phyloP scores from a whole-genome alignment of 306 rosid genomes.

The Adenanthera pavonina region DNA sequence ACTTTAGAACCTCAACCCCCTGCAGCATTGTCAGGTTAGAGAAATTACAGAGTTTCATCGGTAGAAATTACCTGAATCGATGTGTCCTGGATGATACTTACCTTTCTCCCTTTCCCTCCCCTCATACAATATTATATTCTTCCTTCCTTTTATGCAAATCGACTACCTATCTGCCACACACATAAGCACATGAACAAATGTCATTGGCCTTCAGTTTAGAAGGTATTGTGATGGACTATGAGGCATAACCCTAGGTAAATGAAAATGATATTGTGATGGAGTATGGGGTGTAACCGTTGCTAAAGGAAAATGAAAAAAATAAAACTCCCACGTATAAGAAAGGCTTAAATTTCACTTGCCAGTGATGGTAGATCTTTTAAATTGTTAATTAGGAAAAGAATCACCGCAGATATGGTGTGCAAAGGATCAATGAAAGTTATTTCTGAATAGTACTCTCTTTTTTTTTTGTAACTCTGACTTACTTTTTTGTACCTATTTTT shows the following conservation, averaged over 20 bases:
- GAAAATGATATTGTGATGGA: no score
- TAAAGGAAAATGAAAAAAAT: conserved; percentile 23
- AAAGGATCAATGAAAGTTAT: conserved; percentile 32
- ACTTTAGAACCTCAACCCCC: conserved; percentile 13
- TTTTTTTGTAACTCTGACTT: conserved; percentile 23
- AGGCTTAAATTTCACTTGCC: conserved; percentile 19
- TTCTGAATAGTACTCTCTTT: conserved; percentile 14
- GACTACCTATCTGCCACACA: neutral
- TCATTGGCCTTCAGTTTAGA: neutral
- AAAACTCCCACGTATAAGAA: conserved; percentile 17
- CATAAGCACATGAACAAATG: neutral
- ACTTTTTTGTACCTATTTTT: no score
- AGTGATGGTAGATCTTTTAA: conserved; percentile 19
- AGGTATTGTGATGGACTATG: neutral
- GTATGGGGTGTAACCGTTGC: neutral
- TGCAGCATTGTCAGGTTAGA: conserved; percentile 10
- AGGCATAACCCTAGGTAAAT: no score
- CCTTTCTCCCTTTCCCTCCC: conserved; percentile 11
- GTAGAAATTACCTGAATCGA: conserved; percentile 6
- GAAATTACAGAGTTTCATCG: conserved; percentile 24
- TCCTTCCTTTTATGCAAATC: neutral
- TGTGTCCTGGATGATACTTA: conserved; percentile 1
- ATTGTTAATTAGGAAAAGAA: neutral
- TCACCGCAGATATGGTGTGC: conserved; percentile 19
- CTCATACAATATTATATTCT: neutral